phyloP scores from a whole-genome alignment of 371 early-diverging fungal genomes.

The Syncephalastrum monosporum region DNA sequence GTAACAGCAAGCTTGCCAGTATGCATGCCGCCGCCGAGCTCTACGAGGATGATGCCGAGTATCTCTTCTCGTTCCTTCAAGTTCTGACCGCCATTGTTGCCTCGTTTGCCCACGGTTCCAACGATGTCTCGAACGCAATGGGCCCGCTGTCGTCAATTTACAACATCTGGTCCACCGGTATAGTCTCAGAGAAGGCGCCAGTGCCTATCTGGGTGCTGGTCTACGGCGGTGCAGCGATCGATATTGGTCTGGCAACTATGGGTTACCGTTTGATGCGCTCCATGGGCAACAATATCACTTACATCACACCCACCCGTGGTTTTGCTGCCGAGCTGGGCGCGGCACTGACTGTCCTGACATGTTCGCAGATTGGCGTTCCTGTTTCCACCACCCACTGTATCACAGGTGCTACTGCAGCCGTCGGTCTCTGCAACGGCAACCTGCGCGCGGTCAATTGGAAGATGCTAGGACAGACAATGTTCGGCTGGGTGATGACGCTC shows the following conservation, averaged over 20 bases:
- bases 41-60: conserved; percentile 80
- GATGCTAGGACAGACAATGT: conserved; percentile 66
- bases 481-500: conserved; percentile 81
- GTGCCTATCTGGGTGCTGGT: conserved; percentile 79
- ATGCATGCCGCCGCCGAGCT: conserved; percentile 65
- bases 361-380: conserved; percentile 79
- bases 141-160: conserved; percentile 75
- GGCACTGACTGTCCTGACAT: conserved; percentile 83
- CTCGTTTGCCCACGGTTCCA: conserved; percentile 90
- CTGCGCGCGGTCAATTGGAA: conserved; percentile 80
- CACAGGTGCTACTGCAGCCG: conserved; percentile 80
- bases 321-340: conserved; percentile 85
- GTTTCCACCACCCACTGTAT: conserved; percentile 91
- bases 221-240: conserved; percentile 80
- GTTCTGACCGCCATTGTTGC: conserved; percentile 83
- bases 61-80: conserved; percentile 83
- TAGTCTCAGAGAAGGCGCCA: conserved; percentile 54
- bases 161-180: conserved; percentile 67
- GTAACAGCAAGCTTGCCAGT: conserved; percentile 42
- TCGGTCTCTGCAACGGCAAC: conserved; percentile 80
- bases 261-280: conserved; percentile 75
- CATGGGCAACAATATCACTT: conserved; percentile 86
- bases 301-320: conserved; percentile 82
- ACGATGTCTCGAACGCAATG: conserved; percentile 89
- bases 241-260: conserved; percentile 71